These are phyloP conservation scores for Artemisia argyi DNA, from an alignment of 129 eudicot species.

Conservation along the genomic window DNA sequence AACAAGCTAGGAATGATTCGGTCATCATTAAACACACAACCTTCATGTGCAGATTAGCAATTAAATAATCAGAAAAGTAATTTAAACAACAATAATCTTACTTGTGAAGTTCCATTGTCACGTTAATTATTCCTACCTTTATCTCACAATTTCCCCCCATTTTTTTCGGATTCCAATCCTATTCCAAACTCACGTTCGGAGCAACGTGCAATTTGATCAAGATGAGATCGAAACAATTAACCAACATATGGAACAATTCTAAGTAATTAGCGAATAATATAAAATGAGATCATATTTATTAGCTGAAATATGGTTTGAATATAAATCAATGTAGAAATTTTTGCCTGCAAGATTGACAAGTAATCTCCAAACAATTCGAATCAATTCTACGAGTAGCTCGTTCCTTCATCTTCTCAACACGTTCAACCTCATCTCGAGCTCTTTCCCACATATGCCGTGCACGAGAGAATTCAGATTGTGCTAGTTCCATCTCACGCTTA, in stretches of 20 bases:
- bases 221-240: slow-evolving; percentile 17
- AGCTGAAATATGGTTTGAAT: background rate
- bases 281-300: background rate
- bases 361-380: slow-evolving; percentile 75
- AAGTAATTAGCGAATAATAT: background rate
- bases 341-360: slow-evolving; percentile 89
- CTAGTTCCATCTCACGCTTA: slow-evolving; percentile 75
- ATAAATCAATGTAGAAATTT: slow-evolving; percentile 49
- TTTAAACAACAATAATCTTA: slow-evolving; percentile 15
- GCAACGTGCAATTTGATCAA: slow-evolving; percentile 9
- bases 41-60: slow-evolving; percentile 17
- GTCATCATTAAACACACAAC: slow-evolving; percentile 21
- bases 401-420: slow-evolving; percentile 68
- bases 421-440: slow-evolving; percentile 70
- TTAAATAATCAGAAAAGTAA: background rate
- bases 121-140: slow-evolving; percentile 26
- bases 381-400: slow-evolving; percentile 51
- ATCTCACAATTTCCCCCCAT: slow-evolving; percentile 19
- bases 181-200: slow-evolving; percentile 15
- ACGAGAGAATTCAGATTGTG: slow-evolving; percentile 76
- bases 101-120: slow-evolving; percentile 31
- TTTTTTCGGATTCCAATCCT: slow-evolving; percentile 23
- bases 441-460: slow-evolving; percentile 81
- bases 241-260: background rate
- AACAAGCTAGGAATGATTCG: slow-evolving; percentile 13